A percentile compares a stretch with the other conserved stretches of the same genome.
Conservation (phyloP, 441 rosid species). For the Corymbia calophylla region DNA sequence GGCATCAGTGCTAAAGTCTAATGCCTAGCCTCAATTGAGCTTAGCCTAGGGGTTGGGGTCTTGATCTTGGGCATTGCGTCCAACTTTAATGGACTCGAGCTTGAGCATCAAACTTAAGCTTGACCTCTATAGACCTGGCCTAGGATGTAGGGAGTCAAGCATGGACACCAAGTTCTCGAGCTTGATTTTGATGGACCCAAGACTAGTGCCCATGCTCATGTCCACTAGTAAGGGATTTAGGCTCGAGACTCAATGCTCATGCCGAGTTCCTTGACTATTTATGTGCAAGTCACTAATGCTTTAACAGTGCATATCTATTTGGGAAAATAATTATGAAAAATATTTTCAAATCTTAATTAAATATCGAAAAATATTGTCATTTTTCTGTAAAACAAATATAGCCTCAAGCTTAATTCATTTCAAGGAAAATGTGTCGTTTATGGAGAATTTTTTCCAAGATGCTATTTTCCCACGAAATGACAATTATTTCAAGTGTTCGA, state of each 20-base stretch:
- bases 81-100: not conserved
- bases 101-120: not conserved
- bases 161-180: fast-evolving
- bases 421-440: too few relatives aligned
- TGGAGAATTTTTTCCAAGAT: too few relatives aligned
- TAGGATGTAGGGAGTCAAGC: not conserved
- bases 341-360: fast-evolving
- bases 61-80: not conserved
- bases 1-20: fast-evolving
- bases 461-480: too few relatives aligned
- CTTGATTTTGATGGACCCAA: not conserved
- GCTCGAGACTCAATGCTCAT: not conserved
- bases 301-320: too few relatives aligned
- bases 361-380: fast-evolving
- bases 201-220: not conserved
- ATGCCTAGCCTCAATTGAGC: fast-evolving
- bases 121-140: not conserved
- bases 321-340: too few relatives aligned
- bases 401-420: not conserved
- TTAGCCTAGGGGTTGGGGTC: not conserved
- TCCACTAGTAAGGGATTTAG: not conserved
- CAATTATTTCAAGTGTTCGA: too few relatives aligned
- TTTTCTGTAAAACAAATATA: too few relatives aligned
- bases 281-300: fast-evolving
- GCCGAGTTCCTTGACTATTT: fast-evolving